Evolutionary conservation across 2,329 filamentous ascomycete genomes (phyloP), one percentile per base, ranked within the genome.

Genomic region (Sporothrix brasiliensis): DNA sequence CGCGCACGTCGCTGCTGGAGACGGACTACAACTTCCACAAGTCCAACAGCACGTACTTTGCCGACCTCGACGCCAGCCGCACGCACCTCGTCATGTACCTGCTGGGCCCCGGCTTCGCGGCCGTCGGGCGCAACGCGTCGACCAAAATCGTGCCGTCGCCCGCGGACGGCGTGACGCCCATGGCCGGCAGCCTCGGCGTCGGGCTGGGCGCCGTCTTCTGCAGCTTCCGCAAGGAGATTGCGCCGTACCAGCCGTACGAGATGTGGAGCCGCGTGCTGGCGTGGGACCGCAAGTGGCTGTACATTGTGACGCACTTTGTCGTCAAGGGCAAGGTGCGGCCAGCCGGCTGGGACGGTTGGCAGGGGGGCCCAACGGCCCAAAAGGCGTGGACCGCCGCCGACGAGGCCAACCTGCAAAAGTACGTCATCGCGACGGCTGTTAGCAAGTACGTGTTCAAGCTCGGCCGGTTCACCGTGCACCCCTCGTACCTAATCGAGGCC

Each of bases 361-460:
- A 60, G 58, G 74, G 69, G 69, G 6, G 34, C 6, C 34, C 69
- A 14, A 39, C 16, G 13, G 1, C 71, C 9, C 70, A 70, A 10
- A 53, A 6, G 7, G 58, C 19, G 6, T 70, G 69, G 69, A 77
- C 77, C 16, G 77, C 78, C 80, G 34, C 78, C 1, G 75, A 77
- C 61, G 83, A 80, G 24, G 77, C 79, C 47, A 77, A 84, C 41
- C 87, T 87, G 78, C 83, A 88, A 78, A 88, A 86, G 79, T 88
- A 86, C 72, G 85, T 94, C 52, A 86, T 91, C 74, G 92, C 92
- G 0, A 90, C 89, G 0, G 89, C 89, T 0, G 79, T 94, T 56
- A 89, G 87, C 81, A 94, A 93, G 82, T 94, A 94, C 78, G 92
- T 94, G 53, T 89, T 92, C 78, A 94, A 94, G 82, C 84, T 93